Base-by-base conservation (phyloP, 2,329 filamentous ascomycete species). In the Cryoendolithus antarcticus region DNA sequence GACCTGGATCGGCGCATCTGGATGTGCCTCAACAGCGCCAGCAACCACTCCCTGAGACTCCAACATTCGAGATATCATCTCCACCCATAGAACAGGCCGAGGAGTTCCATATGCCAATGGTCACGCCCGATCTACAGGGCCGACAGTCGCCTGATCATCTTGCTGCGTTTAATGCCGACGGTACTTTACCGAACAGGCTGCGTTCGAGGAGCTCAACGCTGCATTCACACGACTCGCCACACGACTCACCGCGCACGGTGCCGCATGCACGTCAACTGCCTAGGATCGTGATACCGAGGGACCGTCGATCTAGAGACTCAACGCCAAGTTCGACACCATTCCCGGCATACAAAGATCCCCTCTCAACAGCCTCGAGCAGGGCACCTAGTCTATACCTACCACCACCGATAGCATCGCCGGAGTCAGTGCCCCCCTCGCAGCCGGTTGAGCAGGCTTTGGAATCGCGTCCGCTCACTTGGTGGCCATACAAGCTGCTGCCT, bases 401-500 rank as follows among this genome's bases (percentile, higher is more conserved):
- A 15, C 61, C 70, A 11, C 60, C 72, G 36, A 59, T 66, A 50
- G 48, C 71, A 52, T 64, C 71, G 42, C 61, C 65, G 13, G 64
- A 62, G 30, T 71, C 70, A 2, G 42, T 64, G 35, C 47, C 66
- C 47, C 51, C 58, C 39, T 50, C 49, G 7, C 48, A 53, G 28
- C 42, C 39, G 13, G 48, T 44, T 7, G 54, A 55, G 34, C 44
- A 46, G 12, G 52, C 48, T 37, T 34, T 31, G 5, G 43, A 45
- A 9, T 43, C 30, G 5, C 32, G 34, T 8, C 40, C 40, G 4
- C 39, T 32, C 12, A 35, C 19, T 24, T 33, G 38, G 81, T 95
- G 88, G 86, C 86, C 86, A 2, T 83, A 86, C 56, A 66, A 63
- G 4, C 48, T 83, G 12, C 63, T 93, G 4, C 84, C 86, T 3